Conservation (phyloP, 2,329 filamentous ascomycete genomes). For the Paracorniculantispora psalliotae region DNA sequence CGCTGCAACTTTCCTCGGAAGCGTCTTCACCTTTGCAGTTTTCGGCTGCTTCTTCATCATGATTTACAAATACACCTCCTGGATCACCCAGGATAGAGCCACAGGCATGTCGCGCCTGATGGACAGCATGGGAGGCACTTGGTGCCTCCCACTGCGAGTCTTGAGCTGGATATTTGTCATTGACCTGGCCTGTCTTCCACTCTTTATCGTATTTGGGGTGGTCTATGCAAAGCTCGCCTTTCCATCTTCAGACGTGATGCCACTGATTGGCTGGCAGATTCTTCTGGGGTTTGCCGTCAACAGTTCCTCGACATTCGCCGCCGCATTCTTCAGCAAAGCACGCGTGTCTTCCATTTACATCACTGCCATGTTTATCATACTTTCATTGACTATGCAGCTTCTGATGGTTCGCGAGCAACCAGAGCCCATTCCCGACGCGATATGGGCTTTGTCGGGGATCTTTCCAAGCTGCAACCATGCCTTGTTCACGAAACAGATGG, state of each 20-base stretch:
- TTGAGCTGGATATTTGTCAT: slow-evolving; percentile 24
- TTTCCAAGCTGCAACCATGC: slow-evolving; percentile 23
- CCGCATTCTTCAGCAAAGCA: slow-evolving; percentile 32
- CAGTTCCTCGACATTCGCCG: slow-evolving; percentile 56
- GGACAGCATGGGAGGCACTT: slow-evolving; percentile 41
- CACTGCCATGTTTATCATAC: slow-evolving; percentile 23
- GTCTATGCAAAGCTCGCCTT: slow-evolving; percentile 1
- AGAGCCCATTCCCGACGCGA: neutral
- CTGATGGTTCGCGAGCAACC: neutral
- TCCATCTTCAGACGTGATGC: neutral
- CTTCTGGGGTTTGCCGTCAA: slow-evolving; percentile 50
- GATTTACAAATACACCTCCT: slow-evolving; percentile 11
- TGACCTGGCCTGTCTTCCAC: slow-evolving; percentile 30
- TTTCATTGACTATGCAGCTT: slow-evolving; percentile 17
- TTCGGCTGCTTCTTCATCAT: slow-evolving; percentile 14
- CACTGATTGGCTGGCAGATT: slow-evolving; percentile 40
- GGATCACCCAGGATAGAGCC: slow-evolving; percentile 27
- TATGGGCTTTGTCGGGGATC: slow-evolving; percentile 16
- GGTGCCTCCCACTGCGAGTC: slow-evolving; percentile 21
- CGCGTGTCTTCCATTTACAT: slow-evolving; percentile 27
- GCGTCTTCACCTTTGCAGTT: slow-evolving; percentile 14
- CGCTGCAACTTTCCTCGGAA: slow-evolving; percentile 14
- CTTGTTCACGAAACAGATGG: slow-evolving; percentile 23
- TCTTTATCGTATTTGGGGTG: slow-evolving; percentile 33
- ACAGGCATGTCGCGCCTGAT: slow-evolving; percentile 28